phyloP scores from a whole-genome alignment of 352 stramenopile species.

The Pythium utonaiense region DNA sequence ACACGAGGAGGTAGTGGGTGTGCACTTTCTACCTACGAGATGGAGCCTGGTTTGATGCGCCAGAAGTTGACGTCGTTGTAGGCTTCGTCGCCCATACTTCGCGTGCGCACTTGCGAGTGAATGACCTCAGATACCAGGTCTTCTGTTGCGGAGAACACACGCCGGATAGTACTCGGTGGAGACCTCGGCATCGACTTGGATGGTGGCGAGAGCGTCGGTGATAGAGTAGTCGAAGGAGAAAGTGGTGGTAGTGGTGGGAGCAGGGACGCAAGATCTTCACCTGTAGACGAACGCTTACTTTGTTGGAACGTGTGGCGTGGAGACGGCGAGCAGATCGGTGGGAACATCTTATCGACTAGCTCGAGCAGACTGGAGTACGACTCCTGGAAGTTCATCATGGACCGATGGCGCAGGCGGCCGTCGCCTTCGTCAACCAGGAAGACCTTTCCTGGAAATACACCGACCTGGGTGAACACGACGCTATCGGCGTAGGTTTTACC shows the following conservation, averaged over 20 bases:
- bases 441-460: slow-evolving; percentile 76
- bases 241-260: not conserved
- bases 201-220: slow-evolving; percentile 12
- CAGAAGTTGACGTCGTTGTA: slow-evolving; percentile 89
- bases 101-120: slow-evolving; percentile 41
- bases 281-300: slow-evolving; percentile 2
- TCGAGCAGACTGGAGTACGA: slow-evolving; percentile 61
- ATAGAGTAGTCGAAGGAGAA: slow-evolving; percentile 4
- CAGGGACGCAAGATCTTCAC: not conserved
- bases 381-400: slow-evolving; percentile 59
- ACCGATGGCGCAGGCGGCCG: slow-evolving; percentile 52
- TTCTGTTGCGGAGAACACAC: slow-evolving; percentile 24
- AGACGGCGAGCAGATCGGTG: slow-evolving; percentile 51
- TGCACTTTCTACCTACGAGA: slow-evolving; percentile 9
- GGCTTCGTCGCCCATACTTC: slow-evolving; percentile 66
- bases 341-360: slow-evolving; percentile 75
- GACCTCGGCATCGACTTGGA: slow-evolving; percentile 14
- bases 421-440: slow-evolving; percentile 61
- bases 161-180: slow-evolving; percentile 8
- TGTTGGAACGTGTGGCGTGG: slow-evolving; percentile 7
- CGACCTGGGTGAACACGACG: slow-evolving; percentile 56
- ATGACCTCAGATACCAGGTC: slow-evolving; percentile 52
- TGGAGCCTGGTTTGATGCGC: slow-evolving; percentile 53
- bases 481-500: slow-evolving; percentile 57
- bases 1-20: not conserved